Base-by-base conservation (phyloP, 805 yeast genomes). In the Ogataea salicorniae region DNA sequence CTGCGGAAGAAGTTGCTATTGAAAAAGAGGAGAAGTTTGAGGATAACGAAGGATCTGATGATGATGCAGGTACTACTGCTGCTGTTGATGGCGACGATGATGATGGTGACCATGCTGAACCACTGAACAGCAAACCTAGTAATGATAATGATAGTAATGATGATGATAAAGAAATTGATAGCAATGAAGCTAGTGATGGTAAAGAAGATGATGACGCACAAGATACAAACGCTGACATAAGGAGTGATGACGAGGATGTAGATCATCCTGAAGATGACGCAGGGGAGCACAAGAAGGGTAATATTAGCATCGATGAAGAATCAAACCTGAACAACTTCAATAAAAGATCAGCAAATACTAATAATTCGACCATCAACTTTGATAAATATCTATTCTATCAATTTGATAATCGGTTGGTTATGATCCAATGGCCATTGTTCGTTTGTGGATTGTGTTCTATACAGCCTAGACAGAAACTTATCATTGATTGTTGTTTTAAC, bases 371-470 rank as follows among this genome's bases (percentile, higher is more conserved):
- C 11, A 46, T 65, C 9, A 51, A 60, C 22, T 61, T 61, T 40
- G 64, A 62, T 26, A 56, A 56, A 39, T 67, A 57, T 39, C 39
- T 68, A 11, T 54, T 54, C 43, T 63, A 64, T 50, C 65, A 63
- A 43, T 60, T 67, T 31, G 71, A 68, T 50, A 60, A 62, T 43
- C 51, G 72, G 34, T 37, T 67, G 20, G 67, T 64, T 9, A 67
- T 68, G 72, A 55, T 67, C 17, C 71, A 65, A 41, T 68, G 71
- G 71, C 70, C 71, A 2, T 49, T 68, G 29, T 60, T 61, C 23
- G 57, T 66, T 7, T 64, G 68, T 48, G 71, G 71, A 1, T 49
- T 67, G 18, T 67, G 70, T 50, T 58, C 68, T 42, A 49, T 59
- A 20, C 48, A 47, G 11, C 59, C 67, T 3, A 51, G 53, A 36